phyloP scores from a whole-genome alignment of 768 basidiomycete genomes.

The Tremella fuciformis region DNA sequence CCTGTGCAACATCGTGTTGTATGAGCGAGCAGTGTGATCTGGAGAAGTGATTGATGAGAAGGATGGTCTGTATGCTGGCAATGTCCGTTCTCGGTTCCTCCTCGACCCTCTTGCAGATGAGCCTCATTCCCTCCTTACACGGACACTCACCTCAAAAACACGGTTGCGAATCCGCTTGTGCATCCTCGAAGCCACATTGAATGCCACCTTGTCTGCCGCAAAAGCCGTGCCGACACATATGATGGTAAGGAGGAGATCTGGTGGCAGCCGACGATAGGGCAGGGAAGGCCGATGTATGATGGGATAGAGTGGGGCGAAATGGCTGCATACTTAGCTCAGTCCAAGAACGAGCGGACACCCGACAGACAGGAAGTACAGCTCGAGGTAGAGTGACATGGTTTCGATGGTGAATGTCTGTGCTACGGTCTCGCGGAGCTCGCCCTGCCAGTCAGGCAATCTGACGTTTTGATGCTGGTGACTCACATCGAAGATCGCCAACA shows the following conservation, averaged over 20 bases:
- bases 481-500: slow-evolving; percentile 21
- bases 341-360: background rate
- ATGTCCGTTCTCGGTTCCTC: slow-evolving; percentile 18
- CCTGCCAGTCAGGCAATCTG: background rate
- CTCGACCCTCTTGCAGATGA: slow-evolving; percentile 8
- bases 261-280: slow-evolving; percentile 16
- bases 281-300: slow-evolving; percentile 25
- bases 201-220: slow-evolving; percentile 17
- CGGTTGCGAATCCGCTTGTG: slow-evolving; percentile 17
- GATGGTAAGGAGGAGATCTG: slow-evolving; percentile 20
- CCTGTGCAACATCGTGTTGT: slow-evolving; percentile 18
- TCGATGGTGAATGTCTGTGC: slow-evolving; percentile 12
- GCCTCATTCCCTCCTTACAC: background rate
- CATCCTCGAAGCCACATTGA: slow-evolving; percentile 14
- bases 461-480: background rate
- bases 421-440: background rate
- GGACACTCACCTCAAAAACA: slow-evolving; percentile 14
- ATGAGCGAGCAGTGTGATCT: slow-evolving; percentile 25
- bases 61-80: slow-evolving; percentile 17
- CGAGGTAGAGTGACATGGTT: slow-evolving; percentile 21
- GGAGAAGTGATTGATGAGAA: slow-evolving; percentile 23
- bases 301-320: slow-evolving; percentile 27
- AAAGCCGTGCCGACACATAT: slow-evolving; percentile 24
- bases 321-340: slow-evolving; percentile 7
- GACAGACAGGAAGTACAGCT: slow-evolving; percentile 26